phyloP scores from a whole-genome alignment of 2,329 filamentous ascomycete genomes.

The Metarhizium anisopliae region DNA sequence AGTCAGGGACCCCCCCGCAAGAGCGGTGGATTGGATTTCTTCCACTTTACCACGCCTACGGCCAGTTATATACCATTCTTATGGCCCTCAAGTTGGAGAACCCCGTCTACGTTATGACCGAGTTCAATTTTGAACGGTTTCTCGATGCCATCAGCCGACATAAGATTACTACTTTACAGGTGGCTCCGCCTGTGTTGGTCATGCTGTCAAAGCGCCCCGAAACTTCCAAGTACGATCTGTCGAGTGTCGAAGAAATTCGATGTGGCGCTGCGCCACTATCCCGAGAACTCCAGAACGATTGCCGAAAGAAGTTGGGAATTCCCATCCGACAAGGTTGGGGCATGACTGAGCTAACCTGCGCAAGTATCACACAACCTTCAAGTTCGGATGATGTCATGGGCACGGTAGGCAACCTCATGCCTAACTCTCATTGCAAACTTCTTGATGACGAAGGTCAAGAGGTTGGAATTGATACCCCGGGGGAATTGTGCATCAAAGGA shows the following conservation, averaged over 20 bases:
- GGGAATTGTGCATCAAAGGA: constrained; percentile 8
- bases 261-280: constrained; percentile 32
- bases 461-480: too few relatives aligned
- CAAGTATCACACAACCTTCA: constrained; percentile 31
- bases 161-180: constrained; percentile 41
- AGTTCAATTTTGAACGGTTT: constrained; percentile 46
- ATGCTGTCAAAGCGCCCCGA: constrained; percentile 50
- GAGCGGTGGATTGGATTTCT: constrained; percentile 38
- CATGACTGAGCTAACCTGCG: constrained; percentile 47
- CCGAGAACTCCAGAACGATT: constrained; percentile 28
- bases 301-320: constrained; percentile 30
- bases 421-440: constrained; percentile 38
- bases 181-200: constrained; percentile 51
- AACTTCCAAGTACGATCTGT: constrained; percentile 42
- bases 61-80: constrained; percentile 43
- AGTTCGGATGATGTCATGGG: constrained; percentile 26
- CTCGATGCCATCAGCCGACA: constrained; percentile 39
- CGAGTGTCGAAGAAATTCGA: constrained; percentile 34
- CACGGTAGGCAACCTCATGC: constrained; percentile 41
- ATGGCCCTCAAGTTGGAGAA: constrained; percentile 32
- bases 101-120: constrained; percentile 47
- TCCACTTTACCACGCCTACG: constrained; percentile 10
- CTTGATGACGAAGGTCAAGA: too few relatives aligned
- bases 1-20: constrained; percentile 23
- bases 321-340: constrained; percentile 47